phyloP scores from a whole-genome alignment of 345 rosid species.

The Chamaenerion angustifolium region DNA sequence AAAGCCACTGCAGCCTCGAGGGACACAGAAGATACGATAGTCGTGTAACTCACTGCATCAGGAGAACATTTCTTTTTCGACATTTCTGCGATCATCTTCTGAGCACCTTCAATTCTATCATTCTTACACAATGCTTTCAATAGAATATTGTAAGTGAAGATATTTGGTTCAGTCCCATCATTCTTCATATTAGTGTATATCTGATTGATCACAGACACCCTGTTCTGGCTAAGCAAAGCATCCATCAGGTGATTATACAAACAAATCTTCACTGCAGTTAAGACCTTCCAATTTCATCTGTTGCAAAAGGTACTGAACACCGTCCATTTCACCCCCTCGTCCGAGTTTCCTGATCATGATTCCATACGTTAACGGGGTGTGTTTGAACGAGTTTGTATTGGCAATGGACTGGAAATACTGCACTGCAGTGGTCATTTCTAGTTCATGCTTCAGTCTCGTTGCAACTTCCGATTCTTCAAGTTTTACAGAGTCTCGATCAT shows the following conservation, averaged over 20 bases:
- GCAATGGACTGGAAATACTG: constrained; percentile 50
- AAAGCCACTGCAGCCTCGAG: constrained; percentile 26
- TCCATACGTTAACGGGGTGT: constrained; percentile 53
- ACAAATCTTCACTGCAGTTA: constrained; percentile 47
- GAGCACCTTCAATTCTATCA: constrained; percentile 55
- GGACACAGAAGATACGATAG: constrained; percentile 67
- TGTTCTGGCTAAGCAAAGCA: constrained; percentile 52
- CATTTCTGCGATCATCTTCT: constrained; percentile 66
- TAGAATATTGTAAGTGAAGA: constrained; percentile 67
- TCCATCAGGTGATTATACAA: constrained; percentile 69
- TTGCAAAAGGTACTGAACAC: constrained; percentile 71
- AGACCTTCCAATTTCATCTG: constrained; percentile 86
- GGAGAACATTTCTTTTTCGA: constrained; percentile 51
- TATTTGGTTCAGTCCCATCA: constrained; percentile 69
- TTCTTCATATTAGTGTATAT: constrained; percentile 69
- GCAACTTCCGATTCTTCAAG: constrained; percentile 39
- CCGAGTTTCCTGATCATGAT: constrained; percentile 57
- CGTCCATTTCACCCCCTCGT: constrained; percentile 31
- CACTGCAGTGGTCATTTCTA: constrained; percentile 32
- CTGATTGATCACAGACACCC: constrained; percentile 52
- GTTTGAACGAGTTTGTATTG: constrained; percentile 50
- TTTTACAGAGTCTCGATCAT: not conserved
- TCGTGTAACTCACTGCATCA: constrained; percentile 70
- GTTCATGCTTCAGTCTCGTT: constrained; percentile 32
- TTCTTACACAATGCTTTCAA: constrained; percentile 85